phyloP scores from a whole-genome alignment of 78 protist genomes.

The Bigelowiella natans region DNA sequence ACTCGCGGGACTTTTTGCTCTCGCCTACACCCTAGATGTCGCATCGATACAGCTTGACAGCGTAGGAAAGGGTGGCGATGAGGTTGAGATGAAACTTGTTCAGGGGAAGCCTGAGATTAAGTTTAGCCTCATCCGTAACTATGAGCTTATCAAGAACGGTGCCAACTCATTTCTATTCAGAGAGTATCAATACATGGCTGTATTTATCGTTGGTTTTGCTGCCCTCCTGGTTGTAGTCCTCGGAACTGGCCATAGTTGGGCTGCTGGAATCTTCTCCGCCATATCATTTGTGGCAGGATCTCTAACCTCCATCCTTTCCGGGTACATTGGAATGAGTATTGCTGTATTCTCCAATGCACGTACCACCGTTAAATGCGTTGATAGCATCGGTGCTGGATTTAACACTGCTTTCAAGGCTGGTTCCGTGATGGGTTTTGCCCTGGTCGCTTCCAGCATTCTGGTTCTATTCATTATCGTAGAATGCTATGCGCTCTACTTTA shows the following conservation, averaged over 20 bases:
- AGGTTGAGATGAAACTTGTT: neutral
- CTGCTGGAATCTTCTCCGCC: neutral
- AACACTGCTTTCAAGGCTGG: neutral
- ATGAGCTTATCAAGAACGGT: neutral
- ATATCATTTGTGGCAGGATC: neutral
- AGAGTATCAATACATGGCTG: neutral
- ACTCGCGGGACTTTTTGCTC: neutral
- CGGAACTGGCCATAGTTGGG: neutral
- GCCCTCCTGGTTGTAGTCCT: neutral
- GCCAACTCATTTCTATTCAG: neutral
- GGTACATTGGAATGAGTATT: neutral
- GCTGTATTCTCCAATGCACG: conserved; percentile 4
- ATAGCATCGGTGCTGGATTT: neutral
- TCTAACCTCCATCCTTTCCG: neutral
- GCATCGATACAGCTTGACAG: neutral
- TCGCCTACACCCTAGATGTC: neutral
- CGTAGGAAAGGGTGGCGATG: neutral
- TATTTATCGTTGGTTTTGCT: neutral
- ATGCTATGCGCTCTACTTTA: neutral
- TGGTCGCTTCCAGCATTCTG: neutral
- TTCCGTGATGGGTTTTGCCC: neutral
- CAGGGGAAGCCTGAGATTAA: neutral
- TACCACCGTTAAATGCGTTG: neutral
- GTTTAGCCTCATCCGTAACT: neutral
- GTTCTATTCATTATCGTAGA: neutral